These are phyloP conservation scores for Fusarium stilboides DNA, from an alignment of 2,329 filamentous ascomycete species.

Conservation along the genomic window DNA sequence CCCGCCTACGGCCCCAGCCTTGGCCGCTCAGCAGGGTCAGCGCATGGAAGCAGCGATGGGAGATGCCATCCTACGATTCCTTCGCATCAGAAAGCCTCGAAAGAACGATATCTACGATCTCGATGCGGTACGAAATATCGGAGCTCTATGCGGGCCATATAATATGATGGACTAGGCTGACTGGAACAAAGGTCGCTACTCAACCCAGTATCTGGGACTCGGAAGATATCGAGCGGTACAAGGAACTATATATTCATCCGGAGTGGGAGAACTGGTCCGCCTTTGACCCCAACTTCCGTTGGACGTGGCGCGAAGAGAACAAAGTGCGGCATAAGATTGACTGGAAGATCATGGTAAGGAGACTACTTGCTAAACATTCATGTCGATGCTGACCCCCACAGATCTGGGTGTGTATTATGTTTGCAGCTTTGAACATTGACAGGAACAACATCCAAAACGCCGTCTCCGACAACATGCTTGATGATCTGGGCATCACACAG, in stretches of 20 bases:
- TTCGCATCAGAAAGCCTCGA: constrained; percentile 53
- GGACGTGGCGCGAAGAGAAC: constrained; percentile 56
- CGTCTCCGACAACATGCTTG: constrained; percentile 56
- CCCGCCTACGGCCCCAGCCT: constrained; percentile 24
- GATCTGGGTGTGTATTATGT: constrained; percentile 49
- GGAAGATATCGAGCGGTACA: constrained; percentile 55
- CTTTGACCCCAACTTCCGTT: constrained; percentile 55
- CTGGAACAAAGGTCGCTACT: constrained; percentile 50
- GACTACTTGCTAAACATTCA: too few species aligned
- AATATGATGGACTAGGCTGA: constrained; percentile 21
- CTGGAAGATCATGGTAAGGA: constrained; percentile 57
- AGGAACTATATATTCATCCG: constrained; percentile 54
- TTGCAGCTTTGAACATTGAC: constrained; percentile 56
- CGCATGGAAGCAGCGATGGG: constrained; percentile 54
- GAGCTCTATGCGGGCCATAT: neutral
- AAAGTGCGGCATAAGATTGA: constrained; percentile 54
- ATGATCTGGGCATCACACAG: constrained; percentile 45
- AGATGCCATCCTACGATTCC: constrained; percentile 52
- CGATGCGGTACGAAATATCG: constrained; percentile 5
- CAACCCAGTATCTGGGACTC: constrained; percentile 58
- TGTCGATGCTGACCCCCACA: constrained; percentile 4
- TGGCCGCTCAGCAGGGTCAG: constrained; percentile 47
- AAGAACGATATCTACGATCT: constrained; percentile 49
- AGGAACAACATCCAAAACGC: constrained; percentile 56
- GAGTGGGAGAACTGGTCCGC: constrained; percentile 56